Percentiles rank a stretch among this genome's conserved stretches.
These are phyloP conservation scores for Conidiobolus incongruus DNA, from an alignment of 371 early-diverging fungal genomes.

Conservation along the genomic window DNA sequence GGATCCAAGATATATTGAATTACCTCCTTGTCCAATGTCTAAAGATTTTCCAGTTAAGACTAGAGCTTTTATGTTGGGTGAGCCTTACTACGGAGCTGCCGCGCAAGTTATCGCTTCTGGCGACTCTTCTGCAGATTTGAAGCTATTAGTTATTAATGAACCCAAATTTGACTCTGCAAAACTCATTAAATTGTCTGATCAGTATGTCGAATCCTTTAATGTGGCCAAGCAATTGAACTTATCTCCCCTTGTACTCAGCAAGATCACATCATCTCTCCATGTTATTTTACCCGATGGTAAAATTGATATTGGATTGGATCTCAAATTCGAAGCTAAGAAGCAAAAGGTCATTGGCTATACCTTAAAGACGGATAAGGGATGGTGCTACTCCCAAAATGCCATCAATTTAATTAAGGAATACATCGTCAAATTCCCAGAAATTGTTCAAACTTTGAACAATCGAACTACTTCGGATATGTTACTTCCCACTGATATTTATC, in stretches of 20 bases:
- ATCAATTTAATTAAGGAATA: conserved; percentile 46
- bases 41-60: conserved; percentile 44
- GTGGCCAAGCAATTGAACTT: conserved; percentile 39
- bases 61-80: conserved; percentile 41
- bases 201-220: conserved; percentile 20
- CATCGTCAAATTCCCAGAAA: conserved; percentile 38
- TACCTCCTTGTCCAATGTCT: conserved; percentile 20
- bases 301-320: conserved; percentile 56
- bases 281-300: conserved; percentile 19
- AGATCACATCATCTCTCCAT: conserved; percentile 56
- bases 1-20: conserved; percentile 47
- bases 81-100: conserved; percentile 40
- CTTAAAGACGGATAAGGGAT: conserved; percentile 42
- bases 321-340: conserved; percentile 72
- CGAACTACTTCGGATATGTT: conserved; percentile 18
- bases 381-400: conserved; percentile 70
- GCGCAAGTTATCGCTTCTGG: conserved; percentile 34
- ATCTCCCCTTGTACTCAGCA: conserved; percentile 38
- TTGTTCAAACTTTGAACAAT: conserved; percentile 33
- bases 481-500: conserved; percentile 25
- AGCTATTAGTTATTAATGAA: conserved; percentile 11
- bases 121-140: neutral
- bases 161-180: conserved; percentile 30
- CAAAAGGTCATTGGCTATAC: conserved; percentile 74
- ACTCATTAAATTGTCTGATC: conserved; percentile 14